These are phyloP conservation scores for Ceratocystis cubensis DNA, from an alignment of 2,329 filamentous ascomycete genomes.

Conservation along the genomic window DNA sequence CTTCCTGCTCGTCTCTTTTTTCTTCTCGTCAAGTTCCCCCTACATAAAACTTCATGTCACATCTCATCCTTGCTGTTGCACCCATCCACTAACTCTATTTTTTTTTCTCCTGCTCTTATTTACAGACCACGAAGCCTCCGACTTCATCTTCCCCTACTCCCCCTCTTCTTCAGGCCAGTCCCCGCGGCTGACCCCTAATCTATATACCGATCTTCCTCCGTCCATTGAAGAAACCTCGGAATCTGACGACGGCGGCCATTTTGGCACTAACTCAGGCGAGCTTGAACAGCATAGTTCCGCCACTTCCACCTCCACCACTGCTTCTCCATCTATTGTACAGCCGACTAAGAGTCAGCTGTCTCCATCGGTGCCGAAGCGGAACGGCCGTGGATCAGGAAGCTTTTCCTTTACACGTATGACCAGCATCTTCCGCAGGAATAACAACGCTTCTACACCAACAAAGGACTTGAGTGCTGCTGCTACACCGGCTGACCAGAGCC, in stretches of 20 bases:
- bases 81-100: conserved; percentile 2
- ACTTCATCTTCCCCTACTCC: conserved; percentile 11
- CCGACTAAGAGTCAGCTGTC: conserved; percentile 11
- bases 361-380: not conserved
- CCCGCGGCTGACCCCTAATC: not conserved
- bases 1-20: not conserved
- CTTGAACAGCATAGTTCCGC: conserved; percentile 17
- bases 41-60: not conserved
- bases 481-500: not conserved
- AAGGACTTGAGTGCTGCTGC: conserved; percentile 1
- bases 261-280: conserved; percentile 15
- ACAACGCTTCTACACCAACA: not conserved
- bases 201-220: conserved; percentile 11
- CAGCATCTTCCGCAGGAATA: not conserved
- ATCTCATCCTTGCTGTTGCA: conserved; percentile 1
- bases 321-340: not conserved
- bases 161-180: conserved; percentile 13
- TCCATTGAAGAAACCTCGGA: conserved; percentile 19
- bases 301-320: conserved; percentile 15
- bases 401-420: conserved; percentile 13
- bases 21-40: not conserved
- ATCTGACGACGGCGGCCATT: conserved; percentile 5
- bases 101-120: conserved; percentile 9
- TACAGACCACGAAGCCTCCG: conserved; percentile 11
- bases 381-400: conserved; percentile 9